Evolutionary conservation across 441 rosid genomes (phyloP), one percentile per base, ranked within the genome.

Genomic region (Isatis lusitanica): DNA sequence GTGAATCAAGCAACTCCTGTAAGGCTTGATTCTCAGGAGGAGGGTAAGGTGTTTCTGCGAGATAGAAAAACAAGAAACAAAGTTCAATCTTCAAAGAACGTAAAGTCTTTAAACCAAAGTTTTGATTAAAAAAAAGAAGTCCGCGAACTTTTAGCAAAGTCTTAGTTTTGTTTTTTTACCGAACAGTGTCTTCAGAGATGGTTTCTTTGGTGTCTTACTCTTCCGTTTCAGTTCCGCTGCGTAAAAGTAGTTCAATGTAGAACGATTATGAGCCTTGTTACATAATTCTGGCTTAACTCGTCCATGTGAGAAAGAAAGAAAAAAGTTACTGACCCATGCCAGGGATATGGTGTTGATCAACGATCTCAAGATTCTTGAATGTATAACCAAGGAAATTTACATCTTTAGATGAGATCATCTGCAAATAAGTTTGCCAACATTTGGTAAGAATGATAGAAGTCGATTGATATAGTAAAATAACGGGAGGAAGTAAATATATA

Each of bases 401-500:
- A 66, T 86, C 89, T 83, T 85, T 81, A 5, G 89, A 81, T 68
- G 87, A 59, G 61, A 85, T 75, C 84, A 82, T 82, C 89, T 83
- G 83, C 67, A 62, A 6, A 46, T 42, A 39, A 17, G 74, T 81
- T 79, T 78, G 77, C 68, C 44, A 13, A 46, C 39, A 46, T 33
- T 4, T 24, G 21, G 57, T 69, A 43, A 39, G 50, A 70, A 43
- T 16, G 51, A 53, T 58, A 31, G 39, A 63, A 48, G 4, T 3
- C 28, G 28, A 26, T 26, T 26, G 28, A 26, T 26, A 26, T 26
- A 0, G 10, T 12, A 42, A 24, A 30, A 33, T 35, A 50, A 5
- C n/a, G 0, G 15, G 18, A 40, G 38, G 39, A 51, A 9, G 43
- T 13, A 35, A 5, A 53, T 17, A 12, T 65, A 56, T 50, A 52